These are phyloP conservation scores for Aspergillus sergii DNA, from an alignment of 2,329 filamentous ascomycete genomes.

Conservation along the genomic window DNA sequence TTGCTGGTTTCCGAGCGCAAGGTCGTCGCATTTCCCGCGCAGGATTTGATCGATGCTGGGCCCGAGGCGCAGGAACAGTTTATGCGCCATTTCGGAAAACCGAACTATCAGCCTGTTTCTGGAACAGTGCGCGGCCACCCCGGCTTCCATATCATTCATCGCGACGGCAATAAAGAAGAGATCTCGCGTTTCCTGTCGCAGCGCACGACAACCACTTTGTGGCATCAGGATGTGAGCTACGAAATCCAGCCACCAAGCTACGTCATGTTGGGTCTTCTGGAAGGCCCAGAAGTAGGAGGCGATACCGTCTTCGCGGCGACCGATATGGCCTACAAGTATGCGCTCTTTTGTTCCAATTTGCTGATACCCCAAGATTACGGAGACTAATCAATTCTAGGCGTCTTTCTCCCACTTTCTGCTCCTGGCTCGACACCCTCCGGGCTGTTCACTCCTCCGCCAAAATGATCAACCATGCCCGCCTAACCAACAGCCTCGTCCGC, in stretches of 20 bases:
- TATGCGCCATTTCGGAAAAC: constrained; percentile 50
- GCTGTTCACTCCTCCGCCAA: constrained; percentile 47
- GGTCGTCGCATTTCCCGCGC: constrained; percentile 55
- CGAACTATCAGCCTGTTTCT: constrained; percentile 49
- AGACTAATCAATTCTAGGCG: constrained; percentile 23
- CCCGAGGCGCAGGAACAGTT: constrained; percentile 47
- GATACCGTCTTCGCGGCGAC: constrained; percentile 52
- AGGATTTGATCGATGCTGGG: constrained; percentile 52
- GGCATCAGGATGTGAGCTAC: constrained; percentile 54
- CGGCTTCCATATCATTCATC: constrained; percentile 51
- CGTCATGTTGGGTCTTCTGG: constrained; percentile 51
- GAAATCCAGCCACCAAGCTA: constrained; percentile 52
- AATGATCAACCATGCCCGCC: constrained; percentile 46
- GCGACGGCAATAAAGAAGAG: constrained; percentile 47
- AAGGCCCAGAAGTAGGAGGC: constrained; percentile 54
- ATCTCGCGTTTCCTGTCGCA: constrained; percentile 47
- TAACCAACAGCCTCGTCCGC: constrained; percentile 47
- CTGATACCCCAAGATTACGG: background rate
- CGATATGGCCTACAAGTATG: constrained; percentile 48
- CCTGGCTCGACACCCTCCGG: constrained; percentile 35
- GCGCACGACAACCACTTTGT: constrained; percentile 50
- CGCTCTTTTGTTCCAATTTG: background rate
- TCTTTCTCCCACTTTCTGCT: constrained; percentile 56
- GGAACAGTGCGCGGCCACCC: constrained; percentile 45
- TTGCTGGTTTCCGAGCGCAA: constrained; percentile 71